Base-by-base conservation (phyloP, 345 rosid species). In the Aegle marmelos region DNA sequence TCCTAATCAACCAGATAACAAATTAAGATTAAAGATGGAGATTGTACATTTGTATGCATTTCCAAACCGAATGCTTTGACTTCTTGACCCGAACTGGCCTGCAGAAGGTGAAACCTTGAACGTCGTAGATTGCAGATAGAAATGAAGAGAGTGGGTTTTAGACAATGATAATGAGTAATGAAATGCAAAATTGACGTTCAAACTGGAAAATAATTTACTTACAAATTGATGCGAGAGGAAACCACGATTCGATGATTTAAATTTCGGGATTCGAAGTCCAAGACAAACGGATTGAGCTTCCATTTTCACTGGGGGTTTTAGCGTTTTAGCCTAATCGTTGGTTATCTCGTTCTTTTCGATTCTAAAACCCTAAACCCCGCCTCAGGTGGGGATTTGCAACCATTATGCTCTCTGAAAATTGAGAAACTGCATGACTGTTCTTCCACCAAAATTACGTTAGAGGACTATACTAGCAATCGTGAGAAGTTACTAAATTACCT, bases 231-330 rank as follows among this genome's bases (percentile, higher is more conserved):
- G 66, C 64, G 62, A 50, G 33, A 79, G 58, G 34, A 71, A 69
- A 53, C 73, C 25, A 34, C 50, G 76, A 77, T 66, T 75, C 37
- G 84, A 73, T 7, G 82, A 59, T 50, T 72, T 66, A 70, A 84
- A 77, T 73, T 85, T 85, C 4, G 87, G 88, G 4, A 87, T 61
- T 9, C 83, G 73, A 70, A 84, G 61, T 22, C 94, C 89, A 7
- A 81, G 64, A 79, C 89, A 89, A 79, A 86, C 82, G 9, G 94
- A 79, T 79, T 87, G 90, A 66, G 82, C 60, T 61, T 79, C 89
- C 97, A 90, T 90, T 65, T 57, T 25, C 21, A 39, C 8, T 13
- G 13, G 30, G 56, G 75, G 31, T 57, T 61, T 74, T 82, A 59
- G 84, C 83, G 83, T 83, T 82, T 73, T 65, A 78, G 82, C 64